Percentiles rank a stretch among this genome's conserved stretches.
phyloP scores from a whole-genome alignment of 768 basidiomycete genomes.

The Pleurotus ostreatus region DNA sequence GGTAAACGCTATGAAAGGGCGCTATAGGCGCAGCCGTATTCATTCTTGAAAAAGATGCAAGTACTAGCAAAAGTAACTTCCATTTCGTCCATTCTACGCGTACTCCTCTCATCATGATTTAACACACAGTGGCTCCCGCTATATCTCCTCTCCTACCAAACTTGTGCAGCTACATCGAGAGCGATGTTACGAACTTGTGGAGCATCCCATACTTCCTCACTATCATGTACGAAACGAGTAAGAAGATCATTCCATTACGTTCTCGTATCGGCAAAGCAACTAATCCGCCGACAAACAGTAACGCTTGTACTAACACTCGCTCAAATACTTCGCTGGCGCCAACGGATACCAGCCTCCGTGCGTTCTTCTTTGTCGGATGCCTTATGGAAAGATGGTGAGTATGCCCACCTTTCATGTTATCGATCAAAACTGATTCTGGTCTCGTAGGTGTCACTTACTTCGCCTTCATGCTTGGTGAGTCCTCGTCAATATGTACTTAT shows the following conservation, averaged over 20 bases:
- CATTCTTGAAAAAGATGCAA: background rate
- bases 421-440: background rate
- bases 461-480: conserved; percentile 14
- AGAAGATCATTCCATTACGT: background rate
- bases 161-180: conserved; percentile 9
- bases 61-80: background rate
- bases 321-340: conserved; percentile 13
- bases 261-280: too few relatives aligned
- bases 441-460: conserved; percentile 14
- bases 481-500: background rate
- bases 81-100: too few relatives aligned
- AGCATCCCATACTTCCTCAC: conserved; percentile 14
- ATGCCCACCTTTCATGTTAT: background rate
- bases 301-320: conserved; percentile 14
- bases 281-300: background rate
- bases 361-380: conserved; percentile 14
- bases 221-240: conserved; percentile 16
- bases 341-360: conserved; percentile 10
- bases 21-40: conserved; percentile 1
- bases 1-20: background rate
- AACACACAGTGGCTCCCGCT: background rate
- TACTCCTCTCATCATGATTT: too few relatives aligned
- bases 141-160: background rate
- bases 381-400: conserved; percentile 16
- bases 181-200: conserved; percentile 11